phyloP scores from a whole-genome alignment of 208 protist species.

The Polymyxa betae region DNA sequence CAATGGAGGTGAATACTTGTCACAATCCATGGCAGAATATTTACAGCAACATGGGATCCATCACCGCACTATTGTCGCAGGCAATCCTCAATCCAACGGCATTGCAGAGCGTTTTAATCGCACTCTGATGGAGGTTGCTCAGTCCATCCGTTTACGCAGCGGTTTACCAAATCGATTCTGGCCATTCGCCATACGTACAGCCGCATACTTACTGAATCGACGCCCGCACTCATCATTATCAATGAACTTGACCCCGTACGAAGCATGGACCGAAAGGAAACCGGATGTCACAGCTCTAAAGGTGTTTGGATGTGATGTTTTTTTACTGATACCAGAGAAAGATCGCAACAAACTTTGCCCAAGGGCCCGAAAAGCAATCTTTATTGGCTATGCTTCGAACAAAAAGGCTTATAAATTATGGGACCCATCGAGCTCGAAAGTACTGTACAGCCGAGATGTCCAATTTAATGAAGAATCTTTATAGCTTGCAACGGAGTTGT shows the following conservation, averaged over 20 bases:
- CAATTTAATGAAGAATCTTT: background rate
- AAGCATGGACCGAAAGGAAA: background rate
- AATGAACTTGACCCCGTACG: background rate
- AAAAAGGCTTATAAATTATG: background rate
- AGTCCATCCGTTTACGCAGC: background rate
- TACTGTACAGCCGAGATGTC: background rate
- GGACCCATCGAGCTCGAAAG: background rate
- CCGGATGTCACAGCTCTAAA: background rate
- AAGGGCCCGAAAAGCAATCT: background rate
- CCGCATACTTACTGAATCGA: background rate
- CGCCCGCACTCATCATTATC: background rate
- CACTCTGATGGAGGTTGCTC: background rate
- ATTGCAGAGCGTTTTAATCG: background rate
- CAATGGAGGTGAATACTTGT: background rate
- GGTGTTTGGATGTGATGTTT: background rate
- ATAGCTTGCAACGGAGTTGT: background rate
- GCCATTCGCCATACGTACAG: background rate
- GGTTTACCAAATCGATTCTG: background rate
- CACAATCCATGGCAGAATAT: background rate
- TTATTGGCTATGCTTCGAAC: background rate
- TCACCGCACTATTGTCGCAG: background rate
- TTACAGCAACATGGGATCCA: background rate
- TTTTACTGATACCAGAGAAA: background rate
- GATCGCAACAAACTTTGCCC: background rate
- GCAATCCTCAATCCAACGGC: background rate